Conservation (phyloP, 805 yeast species). For the Dipodascopsis tothii region DNA sequence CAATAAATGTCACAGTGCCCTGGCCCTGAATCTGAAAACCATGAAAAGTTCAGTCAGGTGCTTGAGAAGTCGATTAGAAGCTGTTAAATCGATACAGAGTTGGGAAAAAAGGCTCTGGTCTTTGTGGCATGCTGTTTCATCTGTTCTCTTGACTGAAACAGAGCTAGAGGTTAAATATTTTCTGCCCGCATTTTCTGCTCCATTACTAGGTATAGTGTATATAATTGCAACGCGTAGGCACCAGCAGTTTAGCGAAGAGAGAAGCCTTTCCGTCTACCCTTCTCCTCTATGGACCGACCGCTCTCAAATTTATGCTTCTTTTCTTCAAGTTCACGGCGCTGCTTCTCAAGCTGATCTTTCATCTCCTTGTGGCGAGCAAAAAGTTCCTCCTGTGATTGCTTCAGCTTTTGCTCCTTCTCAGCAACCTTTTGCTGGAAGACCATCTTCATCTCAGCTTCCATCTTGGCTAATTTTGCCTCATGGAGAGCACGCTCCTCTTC, state of each 20-base stretch:
- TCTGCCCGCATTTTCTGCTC: too few relatives aligned
- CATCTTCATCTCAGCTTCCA: constrained; percentile 93
- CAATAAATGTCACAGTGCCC: too few relatives aligned
- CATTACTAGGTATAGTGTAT: too few relatives aligned
- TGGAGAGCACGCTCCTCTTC: constrained; percentile 90
- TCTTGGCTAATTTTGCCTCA: constrained; percentile 84
- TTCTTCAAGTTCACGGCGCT: constrained; percentile 83
- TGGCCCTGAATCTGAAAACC: too few relatives aligned
- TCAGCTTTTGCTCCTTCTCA: constrained; percentile 94
- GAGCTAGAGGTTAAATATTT: too few relatives aligned
- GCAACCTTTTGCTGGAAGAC: constrained; percentile 94
- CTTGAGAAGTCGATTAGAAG: too few relatives aligned
- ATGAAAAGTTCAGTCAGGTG: too few relatives aligned
- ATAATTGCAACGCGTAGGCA: too few relatives aligned
- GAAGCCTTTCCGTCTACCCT: constrained; percentile 18
- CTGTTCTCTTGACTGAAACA: too few relatives aligned
- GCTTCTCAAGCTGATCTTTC: constrained; percentile 87
- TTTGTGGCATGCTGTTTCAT: too few relatives aligned
- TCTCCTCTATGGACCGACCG: constrained; percentile 15
- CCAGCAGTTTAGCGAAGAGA: constrained; percentile 20
- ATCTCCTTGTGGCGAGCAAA: constrained; percentile 93
- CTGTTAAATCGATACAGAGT: too few relatives aligned
- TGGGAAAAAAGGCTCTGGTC: too few relatives aligned
- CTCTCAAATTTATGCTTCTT: constrained; percentile 64
- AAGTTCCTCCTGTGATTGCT: constrained; percentile 92